Evolutionary conservation across 306 rosid genomes (phyloP).

Genomic region (Herpetospermum pedunculosum): DNA sequence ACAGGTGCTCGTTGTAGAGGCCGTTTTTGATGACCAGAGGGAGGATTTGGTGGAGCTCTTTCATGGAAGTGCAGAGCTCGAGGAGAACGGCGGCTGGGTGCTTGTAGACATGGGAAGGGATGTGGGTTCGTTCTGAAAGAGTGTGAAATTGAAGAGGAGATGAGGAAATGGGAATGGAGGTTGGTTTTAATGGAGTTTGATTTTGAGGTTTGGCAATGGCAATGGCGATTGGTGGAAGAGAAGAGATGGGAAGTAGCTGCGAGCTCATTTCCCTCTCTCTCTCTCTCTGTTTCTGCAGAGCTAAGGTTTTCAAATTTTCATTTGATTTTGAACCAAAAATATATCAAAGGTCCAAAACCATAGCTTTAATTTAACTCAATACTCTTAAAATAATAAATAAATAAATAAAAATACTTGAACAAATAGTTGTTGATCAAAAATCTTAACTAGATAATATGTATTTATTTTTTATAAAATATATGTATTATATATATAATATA

Average conservation of each 20-base stretch:
- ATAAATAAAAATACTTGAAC: no score
- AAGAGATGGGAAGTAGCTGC: conserved; percentile 16
- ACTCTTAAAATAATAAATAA: no score
- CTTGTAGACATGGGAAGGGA: conserved; percentile 62
- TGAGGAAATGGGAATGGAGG: neutral
- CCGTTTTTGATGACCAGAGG: conserved; percentile 65
- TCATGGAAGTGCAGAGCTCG: conserved; percentile 61
- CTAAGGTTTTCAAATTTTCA: neutral
- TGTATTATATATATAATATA: no score
- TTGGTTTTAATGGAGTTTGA: conserved; percentile 2
- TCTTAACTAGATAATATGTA: no score
- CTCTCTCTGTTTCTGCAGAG: neutral
- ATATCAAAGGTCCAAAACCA: no score
- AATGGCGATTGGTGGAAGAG: conserved; percentile 14
- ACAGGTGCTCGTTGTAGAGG: conserved; percentile 50
- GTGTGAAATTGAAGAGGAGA: conserved; percentile 16
- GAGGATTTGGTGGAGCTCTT: conserved; percentile 62
- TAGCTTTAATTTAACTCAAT: no score
- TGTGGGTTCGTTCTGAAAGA: conserved; percentile 47
- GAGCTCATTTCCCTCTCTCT: conserved; percentile 30
- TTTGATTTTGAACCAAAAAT: neutral
- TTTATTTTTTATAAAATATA: no score
- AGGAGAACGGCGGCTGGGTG: conserved; percentile 79
- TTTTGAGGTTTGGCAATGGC: conserved; percentile 1
- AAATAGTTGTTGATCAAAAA: no score